Base-by-base conservation (phyloP, 176 grass and related monocot species). In the Musa itinerans region DNA sequence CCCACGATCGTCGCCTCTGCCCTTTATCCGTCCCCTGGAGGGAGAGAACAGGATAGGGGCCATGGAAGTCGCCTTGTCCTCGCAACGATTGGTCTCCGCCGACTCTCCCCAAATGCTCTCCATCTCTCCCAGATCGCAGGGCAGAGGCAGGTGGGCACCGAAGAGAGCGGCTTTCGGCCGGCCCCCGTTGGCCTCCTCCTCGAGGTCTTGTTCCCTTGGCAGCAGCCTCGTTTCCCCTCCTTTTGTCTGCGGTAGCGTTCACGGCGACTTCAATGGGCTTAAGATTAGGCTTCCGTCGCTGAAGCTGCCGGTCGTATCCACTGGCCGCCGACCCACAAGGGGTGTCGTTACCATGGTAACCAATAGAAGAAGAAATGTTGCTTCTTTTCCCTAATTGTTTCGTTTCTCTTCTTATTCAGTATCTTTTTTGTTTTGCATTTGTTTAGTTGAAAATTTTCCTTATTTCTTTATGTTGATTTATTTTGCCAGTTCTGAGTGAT, bases 341-440 rank as follows among this genome's bases (percentile, higher is more conserved):
- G 75, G 77, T 27, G 77, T 79, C 53, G 66, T 71, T 49, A 79
- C 77, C 66, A 79, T 79, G 77, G 77, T 79, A 78, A 54, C 16
- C 22, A n/a, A 17, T 4, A 12, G 25, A 6, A 25, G 19, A 50
- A 2, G 2, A 34, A 54, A 56, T 48, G 19, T 43, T 5, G 34
- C 34, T 6, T 43, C 4, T 43, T 34, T 5, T 5, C 0, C 3
- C 3, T 34, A 5, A 4, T 34, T 34, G 3, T 34, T 34, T 34
- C 29, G 26, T 43, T 43, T 43, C 34, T 6, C 34, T 43, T 43
- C 0, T 43, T 0, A 6, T 5, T 43, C 34, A 43, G 34, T 43
- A 6, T 6, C 0, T 43, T 43, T 43, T 43, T 43, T 6, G 3
- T 3, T 43, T 43, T 6, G 3, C 34, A 43, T 43, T 6, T 43